phyloP scores from a whole-genome alignment of 805 yeast genomes.

The Metschnikowia lachancei region DNA sequence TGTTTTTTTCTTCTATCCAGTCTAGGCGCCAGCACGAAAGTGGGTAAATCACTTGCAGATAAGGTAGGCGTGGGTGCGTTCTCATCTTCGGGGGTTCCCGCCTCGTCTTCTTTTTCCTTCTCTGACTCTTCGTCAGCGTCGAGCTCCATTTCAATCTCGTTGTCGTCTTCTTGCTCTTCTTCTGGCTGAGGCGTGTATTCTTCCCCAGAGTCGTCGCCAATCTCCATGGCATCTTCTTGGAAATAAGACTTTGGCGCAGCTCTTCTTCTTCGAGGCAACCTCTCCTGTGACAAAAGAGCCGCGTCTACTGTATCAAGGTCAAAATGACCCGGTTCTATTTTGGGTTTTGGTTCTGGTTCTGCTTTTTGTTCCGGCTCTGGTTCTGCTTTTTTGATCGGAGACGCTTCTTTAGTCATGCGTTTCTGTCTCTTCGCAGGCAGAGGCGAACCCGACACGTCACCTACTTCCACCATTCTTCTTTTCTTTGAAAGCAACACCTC shows the following conservation, averaged over 20 bases:
- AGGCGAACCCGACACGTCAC: not conserved
- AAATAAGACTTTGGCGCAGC: slow-evolving; percentile 12
- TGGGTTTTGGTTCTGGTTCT: too few species aligned
- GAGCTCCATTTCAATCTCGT: not conserved
- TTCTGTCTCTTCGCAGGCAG: slow-evolving; percentile 2
- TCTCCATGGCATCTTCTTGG: slow-evolving; percentile 1
- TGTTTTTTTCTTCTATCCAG: not conserved
- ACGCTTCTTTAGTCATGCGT: not conserved
- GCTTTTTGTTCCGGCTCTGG: too few species aligned
- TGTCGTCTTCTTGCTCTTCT: not conserved
- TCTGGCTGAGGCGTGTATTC: slow-evolving; percentile 10
- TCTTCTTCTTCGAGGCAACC: slow-evolving; percentile 4
- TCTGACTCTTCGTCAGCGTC: not conserved
- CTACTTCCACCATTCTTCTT: slow-evolving; percentile 9
- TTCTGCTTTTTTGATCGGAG: too few species aligned
- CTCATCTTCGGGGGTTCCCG: too few species aligned
- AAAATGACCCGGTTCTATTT: too few species aligned
- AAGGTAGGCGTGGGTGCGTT: slow-evolving; percentile 1
- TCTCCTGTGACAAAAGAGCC: slow-evolving; percentile 5
- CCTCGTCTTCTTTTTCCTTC: not conserved
- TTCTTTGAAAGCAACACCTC: slow-evolving; percentile 23
- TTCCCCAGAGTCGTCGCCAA: slow-evolving; percentile 6
- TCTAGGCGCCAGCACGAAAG: slow-evolving; percentile 8
- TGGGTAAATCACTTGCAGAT: slow-evolving; percentile 13
- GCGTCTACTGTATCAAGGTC: slow-evolving; percentile 6